Conservation (phyloP, 495 filamentous ascomycete genomes). For the Pyrenula massariospora region DNA sequence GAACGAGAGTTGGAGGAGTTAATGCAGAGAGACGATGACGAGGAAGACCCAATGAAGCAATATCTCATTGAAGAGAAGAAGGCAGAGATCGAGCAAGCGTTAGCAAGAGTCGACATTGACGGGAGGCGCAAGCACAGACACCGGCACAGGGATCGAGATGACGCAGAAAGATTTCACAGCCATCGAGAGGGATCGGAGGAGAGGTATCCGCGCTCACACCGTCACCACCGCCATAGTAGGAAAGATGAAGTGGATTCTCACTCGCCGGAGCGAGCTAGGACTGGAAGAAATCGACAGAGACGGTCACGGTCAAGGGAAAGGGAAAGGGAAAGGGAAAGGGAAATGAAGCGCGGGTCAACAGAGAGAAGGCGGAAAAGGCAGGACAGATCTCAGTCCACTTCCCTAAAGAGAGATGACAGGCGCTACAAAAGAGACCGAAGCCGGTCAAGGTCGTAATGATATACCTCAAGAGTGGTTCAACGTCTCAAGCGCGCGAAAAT, state of each 20-base stretch:
- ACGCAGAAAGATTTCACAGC: conserved; percentile 9
- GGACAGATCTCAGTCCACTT: conserved; percentile 5
- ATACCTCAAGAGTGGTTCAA: no score
- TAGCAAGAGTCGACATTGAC: conserved; percentile 39
- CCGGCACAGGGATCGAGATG: conserved; percentile 12
- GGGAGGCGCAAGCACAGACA: conserved; percentile 11
- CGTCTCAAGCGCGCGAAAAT: no score
- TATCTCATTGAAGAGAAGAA: conserved; percentile 82
- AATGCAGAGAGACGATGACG: conserved; percentile 63
- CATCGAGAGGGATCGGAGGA: conserved; percentile 9
- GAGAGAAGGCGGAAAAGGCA: conserved; percentile 15
- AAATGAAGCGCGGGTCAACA: conserved; percentile 11
- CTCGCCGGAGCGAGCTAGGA: background rate
- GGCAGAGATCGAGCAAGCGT: conserved; percentile 65
- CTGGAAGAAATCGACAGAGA: conserved; percentile 4
- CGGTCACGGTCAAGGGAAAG: background rate
- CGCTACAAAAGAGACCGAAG: background rate
- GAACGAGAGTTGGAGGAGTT: conserved; percentile 69
- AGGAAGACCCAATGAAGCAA: conserved; percentile 95
- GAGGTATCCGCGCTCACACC: conserved; percentile 41
- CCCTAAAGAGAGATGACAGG: background rate
- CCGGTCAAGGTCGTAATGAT: background rate
- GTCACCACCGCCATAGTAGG: conserved; percentile 34
- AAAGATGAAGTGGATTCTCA: background rate
- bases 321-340: conserved; percentile 4